Conservation (phyloP, 1,139 yeast species). For the Hansenula lynferdii region DNA sequence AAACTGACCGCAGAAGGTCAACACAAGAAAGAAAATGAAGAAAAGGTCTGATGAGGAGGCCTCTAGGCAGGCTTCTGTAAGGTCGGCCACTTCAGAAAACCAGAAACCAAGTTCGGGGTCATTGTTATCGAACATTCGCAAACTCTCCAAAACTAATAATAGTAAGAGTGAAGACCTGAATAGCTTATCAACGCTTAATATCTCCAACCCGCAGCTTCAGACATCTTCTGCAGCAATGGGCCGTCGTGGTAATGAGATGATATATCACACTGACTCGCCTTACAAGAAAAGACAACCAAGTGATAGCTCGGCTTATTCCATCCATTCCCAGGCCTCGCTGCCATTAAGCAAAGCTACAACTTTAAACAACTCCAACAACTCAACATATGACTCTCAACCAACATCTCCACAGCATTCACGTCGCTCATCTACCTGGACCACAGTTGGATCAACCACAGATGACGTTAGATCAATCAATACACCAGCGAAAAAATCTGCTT, state of each 20-base stretch:
- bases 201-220: constrained; percentile 11
- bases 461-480: constrained; percentile 13
- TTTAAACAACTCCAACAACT: constrained; percentile 14
- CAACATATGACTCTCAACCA: constrained; percentile 17
- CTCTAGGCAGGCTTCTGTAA: constrained; percentile 14
- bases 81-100: constrained; percentile 6
- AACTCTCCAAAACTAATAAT: constrained; percentile 12
- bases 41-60: constrained; percentile 13
- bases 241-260: background rate
- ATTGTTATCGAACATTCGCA: constrained; percentile 21
- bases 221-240: constrained; percentile 14
- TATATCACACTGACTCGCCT: constrained; percentile 5
- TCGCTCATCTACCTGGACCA: constrained; percentile 20
- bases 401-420: constrained; percentile 21
- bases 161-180: constrained; percentile 8
- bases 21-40: constrained; percentile 8
- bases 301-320: constrained; percentile 17
- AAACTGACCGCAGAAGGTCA: too few species aligned
- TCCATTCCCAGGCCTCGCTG: constrained; percentile 17
- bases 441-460: constrained; percentile 1
- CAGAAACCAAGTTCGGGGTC: constrained; percentile 9
- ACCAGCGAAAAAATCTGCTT: constrained; percentile 15
- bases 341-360: constrained; percentile 21
- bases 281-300: constrained; percentile 18
- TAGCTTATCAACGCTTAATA: constrained; percentile 5